Percentiles rank a stretch among this genome's conserved stretches.
phyloP scores from a whole-genome alignment of 2,329 filamentous ascomycete species.

The Epichloe uncinata region DNA sequence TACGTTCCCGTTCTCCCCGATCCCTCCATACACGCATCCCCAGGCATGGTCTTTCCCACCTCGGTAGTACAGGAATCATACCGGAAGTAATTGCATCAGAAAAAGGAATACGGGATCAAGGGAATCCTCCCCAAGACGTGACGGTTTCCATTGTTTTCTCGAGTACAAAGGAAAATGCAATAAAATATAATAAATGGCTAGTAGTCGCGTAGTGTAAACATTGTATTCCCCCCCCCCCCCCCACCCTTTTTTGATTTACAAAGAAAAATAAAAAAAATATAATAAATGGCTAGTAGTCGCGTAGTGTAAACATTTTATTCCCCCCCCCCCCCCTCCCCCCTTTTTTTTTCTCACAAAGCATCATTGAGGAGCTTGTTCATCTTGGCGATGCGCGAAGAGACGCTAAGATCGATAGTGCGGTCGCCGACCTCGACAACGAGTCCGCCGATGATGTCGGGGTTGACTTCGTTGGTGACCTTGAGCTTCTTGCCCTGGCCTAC shows the following conservation, averaged over 20 bases:
- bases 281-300: slow-evolving; percentile 10
- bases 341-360: slow-evolving; percentile 71
- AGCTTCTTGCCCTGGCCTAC: slow-evolving; percentile 90
- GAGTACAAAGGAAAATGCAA: slow-evolving; percentile 9
- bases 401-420: slow-evolving; percentile 94
- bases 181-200: slow-evolving; percentile 13
- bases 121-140: no score
- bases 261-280: slow-evolving; percentile 13
- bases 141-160: no score
- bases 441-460: slow-evolving; percentile 87
- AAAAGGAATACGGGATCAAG: no score
- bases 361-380: slow-evolving; percentile 99
- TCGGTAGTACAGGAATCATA: no score
- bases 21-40: no score
- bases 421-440: slow-evolving; percentile 94
- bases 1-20: no score
- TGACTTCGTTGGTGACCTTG: slow-evolving; percentile 90
- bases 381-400: slow-evolving; percentile 88
- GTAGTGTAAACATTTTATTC: background rate
- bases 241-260: slow-evolving; percentile 25
- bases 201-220: slow-evolving; percentile 2
- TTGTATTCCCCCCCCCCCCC: slow-evolving; percentile 7
- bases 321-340: slow-evolving; percentile 10
- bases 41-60: no score
- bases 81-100: no score